Conservation (phyloP, 257 asterid species). For the Sherardia arvensis region DNA sequence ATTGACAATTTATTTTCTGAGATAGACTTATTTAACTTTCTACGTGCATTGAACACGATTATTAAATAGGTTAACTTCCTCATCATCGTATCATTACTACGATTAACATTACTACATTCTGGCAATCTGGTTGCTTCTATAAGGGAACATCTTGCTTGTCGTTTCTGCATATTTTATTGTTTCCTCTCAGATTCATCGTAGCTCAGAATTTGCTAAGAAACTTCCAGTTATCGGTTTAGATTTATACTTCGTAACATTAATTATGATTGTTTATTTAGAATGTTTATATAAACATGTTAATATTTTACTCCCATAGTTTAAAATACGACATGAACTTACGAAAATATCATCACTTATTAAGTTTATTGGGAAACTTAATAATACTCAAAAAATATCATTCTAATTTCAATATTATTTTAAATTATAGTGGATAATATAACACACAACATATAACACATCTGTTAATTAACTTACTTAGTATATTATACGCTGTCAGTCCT, state of each 20-base stretch:
- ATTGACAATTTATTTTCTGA: no score
- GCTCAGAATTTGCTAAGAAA: neutral
- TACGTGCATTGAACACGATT: conserved; percentile 1
- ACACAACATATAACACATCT: no score
- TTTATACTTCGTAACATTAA: neutral
- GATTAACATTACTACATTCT: neutral
- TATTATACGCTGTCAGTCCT: no score
- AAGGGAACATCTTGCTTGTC: conserved; percentile 11
- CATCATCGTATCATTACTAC: neutral
- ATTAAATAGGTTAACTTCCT: neutral
- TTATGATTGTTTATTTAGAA: neutral
- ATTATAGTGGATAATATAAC: no score
- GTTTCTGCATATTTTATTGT: neutral
- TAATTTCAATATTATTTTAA: no score
- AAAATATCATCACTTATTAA: no score
- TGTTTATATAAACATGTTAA: no score
- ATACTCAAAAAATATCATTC: no score
- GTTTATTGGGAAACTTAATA: no score
- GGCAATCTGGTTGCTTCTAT: conserved; percentile 15
- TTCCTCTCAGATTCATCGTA: neutral
- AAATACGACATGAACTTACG: no score
- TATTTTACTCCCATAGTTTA: no score
- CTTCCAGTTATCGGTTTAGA: neutral
- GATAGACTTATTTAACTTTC: neutral
- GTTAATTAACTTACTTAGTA: no score